Evolutionary conservation across 805 yeast genomes (phyloP), one percentile per base, ranked within the genome.

Genomic region (Lipomyces kockii): DNA sequence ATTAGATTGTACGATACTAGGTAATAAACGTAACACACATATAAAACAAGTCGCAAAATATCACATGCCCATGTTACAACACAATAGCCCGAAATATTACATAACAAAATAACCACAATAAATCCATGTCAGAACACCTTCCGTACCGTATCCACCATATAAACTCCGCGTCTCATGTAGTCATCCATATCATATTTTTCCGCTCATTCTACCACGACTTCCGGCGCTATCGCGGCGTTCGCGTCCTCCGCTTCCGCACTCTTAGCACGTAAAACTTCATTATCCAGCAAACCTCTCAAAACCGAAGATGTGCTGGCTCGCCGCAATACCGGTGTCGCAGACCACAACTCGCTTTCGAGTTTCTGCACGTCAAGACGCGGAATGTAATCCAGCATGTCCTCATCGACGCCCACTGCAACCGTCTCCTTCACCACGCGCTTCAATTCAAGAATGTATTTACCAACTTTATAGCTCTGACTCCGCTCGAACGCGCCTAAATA

Each of bases 381-480:
- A 43, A 43, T 43, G 49, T 43, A 43, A n/a, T 43, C 55, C 55
- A 52, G 17, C 27, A n/a, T 17, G 32, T 61, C 60, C 8, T 60
- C 58, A 4, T 25, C 20, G n/a, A 27, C 63, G 3, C 58, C 43
- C 6, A 57, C 34, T 20, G 35, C 34, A 20, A 62, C 61, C 14
- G 60, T 63, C 22, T 63, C 65, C 39, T 66, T 66, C 8, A 60
- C 32, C 9, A 67, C 63, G 14, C 68, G 46, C 57, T 68, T 65
- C 46, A 74, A 72, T 68, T 86, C 89, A 67, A 87, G 78, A 49
- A 87, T 85, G 71, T 78, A 87, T 69, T 83, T 81, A 3, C 88
- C 88, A 72, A 85, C 89, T 74, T 87, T 87, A 74, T 84, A 86
- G 63, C 80, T 78, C 77, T 86, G 87, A n/a, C 78, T 74, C 20